Evolutionary conservation across 208 protist species (phyloP), one percentile per base, ranked within the genome.

Genomic region (Phytomonas francai): DNA sequence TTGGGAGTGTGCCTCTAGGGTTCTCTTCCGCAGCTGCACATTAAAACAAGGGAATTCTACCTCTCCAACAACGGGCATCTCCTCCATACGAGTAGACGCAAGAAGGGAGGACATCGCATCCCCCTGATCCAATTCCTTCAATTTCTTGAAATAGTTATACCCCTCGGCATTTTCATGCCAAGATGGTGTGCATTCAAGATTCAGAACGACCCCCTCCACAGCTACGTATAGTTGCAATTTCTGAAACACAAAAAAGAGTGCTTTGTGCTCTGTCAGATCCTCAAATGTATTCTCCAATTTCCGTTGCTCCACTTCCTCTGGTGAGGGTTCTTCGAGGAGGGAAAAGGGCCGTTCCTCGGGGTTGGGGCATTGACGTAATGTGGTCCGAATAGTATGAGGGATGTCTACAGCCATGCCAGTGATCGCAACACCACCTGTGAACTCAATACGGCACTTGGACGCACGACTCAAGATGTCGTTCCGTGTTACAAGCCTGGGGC

Each of bases 221-320:
- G 78, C 79, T 8, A 96, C 71, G 68, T 88, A 96, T 71, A 96
- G 71, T 59, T 92, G 80, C 39, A 96, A 71, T 30, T 76, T 63
- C 51, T 87, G 63, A 34, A 93, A 87, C 2, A 73, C 86, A 65
- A 80, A 90, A 76, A 80, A 96, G 25, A 93, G 80, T 8, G 90
- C 90, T 68, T 82, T 85, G 28, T 93, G 80, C 36, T 91, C 80
- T 3, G 79, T 89, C 30, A 96, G 70, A 31, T 74, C 62, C 61
- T 92, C 73, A 66, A 96, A 96, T 29, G 77, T 68, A 65, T 96
- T 96, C 62, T 91, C 87, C 45, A 96, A 76, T 51, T 68, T 31
- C 7, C 87, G 85, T 27, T 63, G 65, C 12, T 81, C 77, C 59
- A 91, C 65, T 71, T 92, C 86, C 59, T 84, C 84, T 34, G 77